A percentile compares a stretch with the other conserved stretches of the same genome.
Evolutionary conservation across 2,329 filamentous ascomycete species (phyloP).

Genomic region (Drechslerella stenobrocha): DNA sequence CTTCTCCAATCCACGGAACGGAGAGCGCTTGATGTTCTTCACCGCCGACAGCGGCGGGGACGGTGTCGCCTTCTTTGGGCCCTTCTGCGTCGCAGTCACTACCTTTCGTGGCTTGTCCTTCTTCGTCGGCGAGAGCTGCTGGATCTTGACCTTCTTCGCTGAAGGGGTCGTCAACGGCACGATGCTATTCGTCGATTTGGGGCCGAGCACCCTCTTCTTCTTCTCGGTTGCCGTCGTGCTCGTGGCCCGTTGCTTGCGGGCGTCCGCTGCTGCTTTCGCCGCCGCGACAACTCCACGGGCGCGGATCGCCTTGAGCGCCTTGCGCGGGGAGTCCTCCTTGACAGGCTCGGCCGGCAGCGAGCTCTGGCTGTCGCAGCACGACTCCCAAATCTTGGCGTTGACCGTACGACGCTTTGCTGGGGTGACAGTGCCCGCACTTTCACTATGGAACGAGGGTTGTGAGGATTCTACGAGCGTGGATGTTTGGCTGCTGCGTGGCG

Average conservation of each 20-base stretch:
- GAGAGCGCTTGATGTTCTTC: conserved; percentile 36
- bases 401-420: conserved; percentile 48
- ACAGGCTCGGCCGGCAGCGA: conserved; percentile 24
- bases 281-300: conserved; percentile 35
- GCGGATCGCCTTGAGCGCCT: conserved; percentile 42
- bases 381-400: conserved; percentile 52
- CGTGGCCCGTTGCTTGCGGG: conserved; percentile 24
- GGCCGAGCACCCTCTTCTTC: conserved; percentile 30
- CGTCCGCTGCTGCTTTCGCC: conserved; percentile 33
- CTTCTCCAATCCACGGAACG: conserved; percentile 18
- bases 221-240: background rate
- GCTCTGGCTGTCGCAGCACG: conserved; percentile 51
- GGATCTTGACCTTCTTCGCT: conserved; percentile 20
- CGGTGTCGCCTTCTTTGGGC: conserved; percentile 37
- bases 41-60: conserved; percentile 31
- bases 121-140: conserved; percentile 27
- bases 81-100: conserved; percentile 31
- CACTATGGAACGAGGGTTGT: conserved; percentile 22
- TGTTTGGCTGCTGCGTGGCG: conserved; percentile 25
- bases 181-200: conserved; percentile 19
- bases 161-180: conserved; percentile 7
- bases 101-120: conserved; percentile 32
- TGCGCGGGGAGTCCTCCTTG: conserved; percentile 44
- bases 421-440: conserved; percentile 17
- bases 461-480: conserved; percentile 17